Evolutionary conservation across 1,284 basidiomycete species (phyloP), one percentile per base, ranked within the genome.

Genomic region (Tylopilus sp.): DNA sequence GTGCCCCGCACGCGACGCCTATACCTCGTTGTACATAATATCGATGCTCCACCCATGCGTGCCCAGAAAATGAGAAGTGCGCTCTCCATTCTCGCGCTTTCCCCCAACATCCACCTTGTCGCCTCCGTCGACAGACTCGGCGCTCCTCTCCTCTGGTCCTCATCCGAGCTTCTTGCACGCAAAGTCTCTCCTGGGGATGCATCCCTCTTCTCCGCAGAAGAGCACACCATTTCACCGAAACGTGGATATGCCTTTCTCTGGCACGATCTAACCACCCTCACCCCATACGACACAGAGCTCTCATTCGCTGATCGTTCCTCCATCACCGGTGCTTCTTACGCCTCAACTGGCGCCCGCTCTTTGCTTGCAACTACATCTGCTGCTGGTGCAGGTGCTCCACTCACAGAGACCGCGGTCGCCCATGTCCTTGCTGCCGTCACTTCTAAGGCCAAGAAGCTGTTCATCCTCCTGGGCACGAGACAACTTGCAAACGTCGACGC

Each of bases 371-470:
- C 66, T 0, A 66, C 65, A 3, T 59, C 62, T 0, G 66, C 69
- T 21, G 59, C 68, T 0, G 65, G 69, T 1, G 26, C 58, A 19
- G 68, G 66, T 0, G 61, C 58, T 1, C 74, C 74, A 7, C 81
- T 93, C 61, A 84, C 84, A 15, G 89, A 93, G 70, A 86, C 84
- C 31, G 91, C 89, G 0, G 89, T 89, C 2, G 67, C 81, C 30
- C 92, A 95, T 57, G 86, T 96, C 51, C 76, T 97, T 7, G 84
- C 84, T 16, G 86, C 86, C 1, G 92, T 97, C 11, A 93, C 92
- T 1, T 80, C 84, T 47, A 92, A 91, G 59, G 91, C 94, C 1
- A 84, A 86, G 64, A 84, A 84, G 59, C 68, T 94, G 7, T 91
- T 93, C 67, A 69, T 71, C 23, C 72, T 92, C 11, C 75, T 95